phyloP scores from a whole-genome alignment of 108 stramenopile genomes.

The Schizochytrium sp. region DNA sequence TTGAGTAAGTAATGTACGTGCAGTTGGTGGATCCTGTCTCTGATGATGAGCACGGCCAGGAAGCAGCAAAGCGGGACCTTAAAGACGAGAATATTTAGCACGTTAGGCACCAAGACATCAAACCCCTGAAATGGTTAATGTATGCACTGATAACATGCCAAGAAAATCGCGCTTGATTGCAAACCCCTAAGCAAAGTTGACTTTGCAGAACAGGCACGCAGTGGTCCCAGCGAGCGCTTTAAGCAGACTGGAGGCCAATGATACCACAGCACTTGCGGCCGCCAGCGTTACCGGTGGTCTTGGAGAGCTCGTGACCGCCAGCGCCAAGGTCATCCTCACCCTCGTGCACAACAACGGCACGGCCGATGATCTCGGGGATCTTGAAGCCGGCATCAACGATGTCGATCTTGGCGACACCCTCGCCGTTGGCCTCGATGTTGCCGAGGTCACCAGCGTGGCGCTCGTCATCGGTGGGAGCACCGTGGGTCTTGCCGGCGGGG shows the following conservation, averaged over 20 bases:
- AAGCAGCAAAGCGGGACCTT: too few relatives aligned
- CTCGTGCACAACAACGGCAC: conserved; percentile 86
- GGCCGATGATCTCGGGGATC: conserved; percentile 88
- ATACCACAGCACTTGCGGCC: conserved; percentile 87
- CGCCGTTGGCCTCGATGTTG: conserved; percentile 77
- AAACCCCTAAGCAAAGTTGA: too few relatives aligned
- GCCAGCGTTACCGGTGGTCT: conserved; percentile 88
- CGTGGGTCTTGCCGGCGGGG: conserved; percentile 84
- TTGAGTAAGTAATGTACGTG: too few relatives aligned
- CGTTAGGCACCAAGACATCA: too few relatives aligned
- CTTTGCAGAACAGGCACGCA: too few relatives aligned
- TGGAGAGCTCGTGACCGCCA: conserved; percentile 88
- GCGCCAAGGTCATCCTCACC: conserved; percentile 89
- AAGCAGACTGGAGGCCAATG: conserved; percentile 80
- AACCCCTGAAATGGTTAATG: too few relatives aligned
- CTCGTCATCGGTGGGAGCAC: conserved; percentile 86
- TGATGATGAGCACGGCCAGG: too few relatives aligned
- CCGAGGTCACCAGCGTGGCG: conserved; percentile 92
- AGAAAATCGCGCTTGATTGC: too few relatives aligned
- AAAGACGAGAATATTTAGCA: too few relatives aligned
- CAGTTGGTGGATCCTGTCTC: too few relatives aligned
- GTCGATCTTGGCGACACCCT: conserved; percentile 79
- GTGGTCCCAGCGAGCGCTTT: not conserved
- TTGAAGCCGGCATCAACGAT: conserved; percentile 85
- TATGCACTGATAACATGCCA: too few relatives aligned